Base-by-base conservation (phyloP, 2,329 filamentous ascomycete genomes). In the Alternaria angustiovoidea region DNA sequence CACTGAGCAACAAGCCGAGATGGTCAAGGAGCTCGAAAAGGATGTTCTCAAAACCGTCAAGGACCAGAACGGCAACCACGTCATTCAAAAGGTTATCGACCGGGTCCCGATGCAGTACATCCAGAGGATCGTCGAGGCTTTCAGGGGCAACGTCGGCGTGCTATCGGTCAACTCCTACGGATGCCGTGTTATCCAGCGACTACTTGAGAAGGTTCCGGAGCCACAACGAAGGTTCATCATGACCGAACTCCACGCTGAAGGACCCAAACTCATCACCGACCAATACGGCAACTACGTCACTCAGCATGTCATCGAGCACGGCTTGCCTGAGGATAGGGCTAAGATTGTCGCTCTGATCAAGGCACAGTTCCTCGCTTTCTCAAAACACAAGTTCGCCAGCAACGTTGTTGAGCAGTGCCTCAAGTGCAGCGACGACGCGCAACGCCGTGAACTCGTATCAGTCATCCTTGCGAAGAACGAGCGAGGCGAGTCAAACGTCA, bases 371-470 rank as follows among this genome's bases (percentile, higher is more conserved):
- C 79, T 97, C 39, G 81, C 82, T 1, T 89, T 93, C 69, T 97
- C 93, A 26, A 97, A 93, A 82, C 93, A 98, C 82, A 99, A 99
- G 77, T 96, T 92, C 73, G 94, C 95, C 0, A 97, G 94, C 73
- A 98, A 99, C 70, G 94, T 99, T 3, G 94, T 99, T 0, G 95
- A 99, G 79, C 94, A 93, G 79, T 96, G 93, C 75, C 90, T 98
- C 61, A 84, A 90, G 56, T 87, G 85, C 67, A 92, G 92, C 20
- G 87, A 87, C 0, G 81, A 86, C 20, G 83, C 89, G 51, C 91
- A 96, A 75, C 88, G 91, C 52, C 85, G 83, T 34, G 84, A 85
- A 32, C 93, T 97, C 59, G 86, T 91, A 54, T 62, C 71, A 4
- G 73, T 71, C 7, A 65, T 77, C 30, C 68, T 72, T 14, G 83